Evolutionary conservation across 1,284 basidiomycete species (phyloP).

Genomic region (Thecaphora thlaspeos): DNA sequence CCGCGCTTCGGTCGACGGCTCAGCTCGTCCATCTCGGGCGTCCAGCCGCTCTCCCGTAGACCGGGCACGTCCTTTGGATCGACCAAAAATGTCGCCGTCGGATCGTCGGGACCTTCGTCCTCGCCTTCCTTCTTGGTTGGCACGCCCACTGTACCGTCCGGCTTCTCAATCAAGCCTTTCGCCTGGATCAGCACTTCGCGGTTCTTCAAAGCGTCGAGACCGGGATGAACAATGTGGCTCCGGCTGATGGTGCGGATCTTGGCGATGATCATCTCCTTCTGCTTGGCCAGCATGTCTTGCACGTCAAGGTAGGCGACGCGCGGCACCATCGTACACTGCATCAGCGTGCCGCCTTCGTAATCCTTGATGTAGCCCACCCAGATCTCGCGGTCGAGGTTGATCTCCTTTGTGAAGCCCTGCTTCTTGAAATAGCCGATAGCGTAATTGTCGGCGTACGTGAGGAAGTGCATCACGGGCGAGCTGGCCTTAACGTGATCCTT

Average conservation of each 20-base stretch:
- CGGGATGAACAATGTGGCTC: conserved; percentile 81
- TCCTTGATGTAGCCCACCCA: conserved; percentile 99
- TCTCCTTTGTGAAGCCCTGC: conserved; percentile 91
- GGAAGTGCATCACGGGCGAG: conserved; percentile 83
- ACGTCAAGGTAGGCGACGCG: conserved; percentile 88
- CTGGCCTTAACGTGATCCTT: conserved; percentile 85
- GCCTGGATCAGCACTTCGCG: conserved; percentile 55
- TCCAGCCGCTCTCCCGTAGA: conserved; percentile 81
- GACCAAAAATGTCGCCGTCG: conserved; percentile 38
- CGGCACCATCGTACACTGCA: conserved; percentile 91
- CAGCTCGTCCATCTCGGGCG: conserved; percentile 76
- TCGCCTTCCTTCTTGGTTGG: conserved; percentile 23
- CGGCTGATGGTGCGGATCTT: conserved; percentile 86
- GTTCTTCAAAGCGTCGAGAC: conserved; percentile 74
- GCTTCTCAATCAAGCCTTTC: conserved; percentile 35
- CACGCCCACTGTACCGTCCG: conserved; percentile 32
- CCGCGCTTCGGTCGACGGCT: conserved; percentile 65
- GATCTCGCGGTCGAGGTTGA: conserved; percentile 79
- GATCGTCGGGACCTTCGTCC: conserved; percentile 25
- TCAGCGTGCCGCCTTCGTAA: conserved; percentile 99
- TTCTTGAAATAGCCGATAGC: conserved; percentile 99
- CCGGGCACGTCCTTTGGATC: conserved; percentile 49
- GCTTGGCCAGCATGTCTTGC: conserved; percentile 72
- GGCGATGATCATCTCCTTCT: conserved; percentile 71
- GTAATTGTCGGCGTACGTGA: conserved; percentile 99